Evolutionary conservation across 2,329 filamentous ascomycete species (phyloP).

Genomic region (Colletotrichum nymphaeae): DNA sequence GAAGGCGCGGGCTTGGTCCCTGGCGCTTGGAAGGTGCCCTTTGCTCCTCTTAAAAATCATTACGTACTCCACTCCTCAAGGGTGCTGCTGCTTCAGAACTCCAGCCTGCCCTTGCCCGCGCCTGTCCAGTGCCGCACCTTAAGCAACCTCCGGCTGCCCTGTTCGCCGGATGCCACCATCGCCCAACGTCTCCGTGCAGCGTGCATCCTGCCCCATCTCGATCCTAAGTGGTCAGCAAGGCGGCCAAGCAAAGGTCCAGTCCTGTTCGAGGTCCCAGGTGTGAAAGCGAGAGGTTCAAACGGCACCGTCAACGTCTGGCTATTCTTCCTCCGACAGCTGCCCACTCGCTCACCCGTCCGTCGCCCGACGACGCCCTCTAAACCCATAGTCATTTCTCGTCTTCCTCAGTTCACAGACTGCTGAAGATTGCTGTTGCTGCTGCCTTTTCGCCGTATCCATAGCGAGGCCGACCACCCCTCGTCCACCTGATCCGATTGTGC

Average conservation of each 20-base stretch:
- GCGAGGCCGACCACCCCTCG: neutral
- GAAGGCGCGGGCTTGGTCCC: neutral
- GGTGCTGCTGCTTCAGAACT: neutral
- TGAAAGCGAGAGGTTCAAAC: neutral
- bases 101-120: neutral
- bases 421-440: neutral
- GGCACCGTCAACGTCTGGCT: neutral
- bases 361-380: slow-evolving; percentile 19
- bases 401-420: neutral
- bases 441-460: neutral
- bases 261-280: neutral
- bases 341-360: slow-evolving; percentile 10
- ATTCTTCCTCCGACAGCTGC: slow-evolving; percentile 20
- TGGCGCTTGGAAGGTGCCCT: neutral
- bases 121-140: neutral
- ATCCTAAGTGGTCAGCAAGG: neutral
- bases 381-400: neutral
- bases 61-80: neutral
- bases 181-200: neutral
- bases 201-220: neutral
- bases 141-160: neutral
- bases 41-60: slow-evolving; percentile 3
- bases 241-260: neutral
- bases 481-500: neutral
- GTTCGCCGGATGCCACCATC: slow-evolving; percentile 2